Evolutionary conservation across 2,329 filamentous ascomycete species (phyloP).

Genomic region (Pyricularia pennisetigena): DNA sequence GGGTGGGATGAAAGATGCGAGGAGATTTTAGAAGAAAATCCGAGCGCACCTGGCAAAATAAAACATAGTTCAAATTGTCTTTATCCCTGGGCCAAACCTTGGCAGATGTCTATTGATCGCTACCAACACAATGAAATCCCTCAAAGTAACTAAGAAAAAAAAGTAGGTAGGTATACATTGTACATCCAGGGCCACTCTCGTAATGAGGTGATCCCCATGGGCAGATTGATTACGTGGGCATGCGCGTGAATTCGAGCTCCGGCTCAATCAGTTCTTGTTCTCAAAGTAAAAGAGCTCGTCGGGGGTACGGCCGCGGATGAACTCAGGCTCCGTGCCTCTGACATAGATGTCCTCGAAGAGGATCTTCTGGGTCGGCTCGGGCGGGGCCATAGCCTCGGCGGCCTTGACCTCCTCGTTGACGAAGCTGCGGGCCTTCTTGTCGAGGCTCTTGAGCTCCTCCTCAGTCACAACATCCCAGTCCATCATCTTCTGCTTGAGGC

Average conservation of each 20-base stretch:
- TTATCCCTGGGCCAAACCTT: not conserved
- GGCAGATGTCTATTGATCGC: constrained; percentile 1
- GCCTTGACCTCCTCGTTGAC: constrained; percentile 85
- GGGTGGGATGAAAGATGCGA: not conserved
- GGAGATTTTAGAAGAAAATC: not conserved
- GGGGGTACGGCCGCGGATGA: constrained; percentile 74
- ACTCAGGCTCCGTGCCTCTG: constrained; percentile 74
- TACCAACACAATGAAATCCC: constrained; percentile 1
- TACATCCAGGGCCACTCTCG: not conserved
- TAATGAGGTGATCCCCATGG: not conserved
- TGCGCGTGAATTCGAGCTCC: not conserved
- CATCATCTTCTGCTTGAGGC: constrained; percentile 94
- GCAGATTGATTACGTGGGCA: not conserved
- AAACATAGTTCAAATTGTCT: not conserved
- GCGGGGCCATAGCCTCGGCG: constrained; percentile 79
- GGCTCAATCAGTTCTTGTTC: constrained; percentile 15
- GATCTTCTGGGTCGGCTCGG: constrained; percentile 70
- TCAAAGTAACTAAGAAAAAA: not conserved
- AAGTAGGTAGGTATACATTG: constrained; percentile 1
- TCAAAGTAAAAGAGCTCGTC: constrained; percentile 95
- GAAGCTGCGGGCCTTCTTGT: constrained; percentile 80
- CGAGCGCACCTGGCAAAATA: not conserved
- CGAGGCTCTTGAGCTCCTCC: constrained; percentile 91
- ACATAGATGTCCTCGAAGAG: constrained; percentile 97
- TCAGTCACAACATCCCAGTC: constrained; percentile 89